Conservation (phyloP, 2,329 filamentous ascomycete genomes). For the Trichoderma hamatum region DNA sequence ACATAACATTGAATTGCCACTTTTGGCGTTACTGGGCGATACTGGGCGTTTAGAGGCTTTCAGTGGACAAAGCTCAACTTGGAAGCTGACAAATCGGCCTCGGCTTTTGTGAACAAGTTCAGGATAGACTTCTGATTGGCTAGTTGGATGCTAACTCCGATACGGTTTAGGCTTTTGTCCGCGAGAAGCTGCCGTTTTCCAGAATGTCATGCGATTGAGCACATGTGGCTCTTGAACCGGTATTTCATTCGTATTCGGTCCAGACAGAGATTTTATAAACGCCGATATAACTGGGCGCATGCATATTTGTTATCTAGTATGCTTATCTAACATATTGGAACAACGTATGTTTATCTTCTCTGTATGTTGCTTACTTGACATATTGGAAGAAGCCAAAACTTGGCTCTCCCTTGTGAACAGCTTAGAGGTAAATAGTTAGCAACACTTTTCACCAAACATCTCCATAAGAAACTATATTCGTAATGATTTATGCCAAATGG, state of each 20-base stretch:
- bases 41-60: background rate
- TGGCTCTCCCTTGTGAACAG: background rate
- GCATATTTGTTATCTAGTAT: background rate
- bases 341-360: too few species aligned
- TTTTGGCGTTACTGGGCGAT: background rate
- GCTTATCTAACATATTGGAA: background rate
- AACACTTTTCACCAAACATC: background rate
- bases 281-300: too few species aligned
- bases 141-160: background rate
- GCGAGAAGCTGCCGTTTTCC: background rate
- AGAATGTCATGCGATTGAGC: background rate
- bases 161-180: background rate
- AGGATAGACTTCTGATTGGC: slow-evolving; percentile 3
- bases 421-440: background rate
- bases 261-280: background rate
- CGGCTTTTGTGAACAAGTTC: background rate
- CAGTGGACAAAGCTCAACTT: background rate
- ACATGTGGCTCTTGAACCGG: background rate
- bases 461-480: background rate
- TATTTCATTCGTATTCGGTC: background rate
- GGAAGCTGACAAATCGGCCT: background rate
- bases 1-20: background rate
- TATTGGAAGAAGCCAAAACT: too few species aligned
- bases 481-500: background rate
- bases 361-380: too few species aligned